These are phyloP conservation scores for Apiospora marii DNA, from an alignment of 2,329 filamentous ascomycete species.

Conservation along the genomic window DNA sequence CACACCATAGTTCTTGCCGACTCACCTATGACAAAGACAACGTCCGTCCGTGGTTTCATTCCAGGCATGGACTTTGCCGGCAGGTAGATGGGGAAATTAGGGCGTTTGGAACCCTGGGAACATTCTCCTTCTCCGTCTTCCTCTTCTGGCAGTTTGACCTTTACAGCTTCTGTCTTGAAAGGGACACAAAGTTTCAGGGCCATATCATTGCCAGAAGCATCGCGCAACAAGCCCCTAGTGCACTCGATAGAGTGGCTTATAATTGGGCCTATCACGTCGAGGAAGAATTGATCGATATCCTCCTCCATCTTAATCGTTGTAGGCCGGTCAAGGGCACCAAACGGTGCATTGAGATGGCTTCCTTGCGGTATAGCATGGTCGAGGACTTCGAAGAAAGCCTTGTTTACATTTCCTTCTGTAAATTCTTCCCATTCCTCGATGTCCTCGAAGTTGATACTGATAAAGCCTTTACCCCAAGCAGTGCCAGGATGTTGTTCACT, in stretches of 20 bases:
- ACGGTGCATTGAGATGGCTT: not conserved
- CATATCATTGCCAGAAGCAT: not conserved
- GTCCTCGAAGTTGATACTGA: not conserved
- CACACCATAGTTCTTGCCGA: not conserved
- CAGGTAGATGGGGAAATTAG: constrained; percentile 23
- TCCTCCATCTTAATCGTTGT: not conserved
- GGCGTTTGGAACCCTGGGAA: no score
- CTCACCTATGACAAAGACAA: constrained; percentile 22
- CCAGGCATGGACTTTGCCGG: constrained; percentile 16
- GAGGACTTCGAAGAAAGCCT: not conserved
- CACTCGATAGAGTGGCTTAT: not conserved
- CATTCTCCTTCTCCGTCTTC: no score
- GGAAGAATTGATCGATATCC: not conserved
- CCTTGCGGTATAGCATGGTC: not conserved
- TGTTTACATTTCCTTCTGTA: not conserved
- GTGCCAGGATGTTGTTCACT: not conserved
- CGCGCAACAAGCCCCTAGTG: not conserved
- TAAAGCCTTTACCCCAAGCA: not conserved
- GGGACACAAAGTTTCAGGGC: not conserved
- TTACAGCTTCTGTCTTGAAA: no score
- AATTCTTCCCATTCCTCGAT: constrained; percentile 4
- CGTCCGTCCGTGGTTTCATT: not conserved
- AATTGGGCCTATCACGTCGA: not conserved
- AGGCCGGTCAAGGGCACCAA: not conserved
- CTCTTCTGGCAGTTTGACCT: no score